Evolutionary conservation across 2,329 filamentous ascomycete genomes (phyloP).

Genomic region (Xylariaceae sp.): DNA sequence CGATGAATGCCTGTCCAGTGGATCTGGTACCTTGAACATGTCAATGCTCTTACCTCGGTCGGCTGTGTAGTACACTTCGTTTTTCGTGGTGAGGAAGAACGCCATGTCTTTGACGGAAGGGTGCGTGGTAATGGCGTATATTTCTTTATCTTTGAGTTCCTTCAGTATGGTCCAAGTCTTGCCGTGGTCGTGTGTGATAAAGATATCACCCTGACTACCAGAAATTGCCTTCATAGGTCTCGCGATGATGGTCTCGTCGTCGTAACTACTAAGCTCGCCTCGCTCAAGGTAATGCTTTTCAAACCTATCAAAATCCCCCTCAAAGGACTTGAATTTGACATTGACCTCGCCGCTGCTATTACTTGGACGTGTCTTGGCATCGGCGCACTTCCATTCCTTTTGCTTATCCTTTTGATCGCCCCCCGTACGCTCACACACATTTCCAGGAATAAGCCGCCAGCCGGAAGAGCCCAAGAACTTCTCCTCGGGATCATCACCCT

Average conservation of each 20-base stretch:
- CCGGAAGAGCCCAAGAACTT: constrained; percentile 87
- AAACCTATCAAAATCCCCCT: constrained; percentile 57
- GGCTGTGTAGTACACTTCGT: constrained; percentile 77
- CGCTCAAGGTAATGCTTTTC: constrained; percentile 80
- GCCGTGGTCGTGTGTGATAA: constrained; percentile 82
- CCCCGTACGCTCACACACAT: constrained; percentile 68
- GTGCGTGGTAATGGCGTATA: constrained; percentile 77
- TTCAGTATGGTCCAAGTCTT: constrained; percentile 74
- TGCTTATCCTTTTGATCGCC: constrained; percentile 71
- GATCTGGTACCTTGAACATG: constrained; percentile 72
- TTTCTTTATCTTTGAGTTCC: constrained; percentile 71
- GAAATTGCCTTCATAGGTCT: constrained; percentile 58
- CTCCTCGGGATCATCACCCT: constrained; percentile 65
- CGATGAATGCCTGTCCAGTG: constrained; percentile 45
- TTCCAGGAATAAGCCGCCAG: constrained; percentile 88
- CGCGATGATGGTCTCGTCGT: constrained; percentile 75
- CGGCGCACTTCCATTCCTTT: constrained; percentile 78
- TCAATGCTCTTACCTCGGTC: constrained; percentile 78
- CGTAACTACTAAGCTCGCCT: constrained; percentile 64
- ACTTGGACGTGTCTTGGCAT: constrained; percentile 55
- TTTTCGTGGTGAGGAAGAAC: constrained; percentile 77
- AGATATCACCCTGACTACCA: constrained; percentile 62
- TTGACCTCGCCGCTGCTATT: constrained; percentile 70
- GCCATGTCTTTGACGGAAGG: constrained; percentile 81
- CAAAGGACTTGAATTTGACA: constrained; percentile 66